Percentiles rank a stretch among this genome's conserved stretches.
Conservation (phyloP, 306 rosid species). For the Myrica gale region DNA sequence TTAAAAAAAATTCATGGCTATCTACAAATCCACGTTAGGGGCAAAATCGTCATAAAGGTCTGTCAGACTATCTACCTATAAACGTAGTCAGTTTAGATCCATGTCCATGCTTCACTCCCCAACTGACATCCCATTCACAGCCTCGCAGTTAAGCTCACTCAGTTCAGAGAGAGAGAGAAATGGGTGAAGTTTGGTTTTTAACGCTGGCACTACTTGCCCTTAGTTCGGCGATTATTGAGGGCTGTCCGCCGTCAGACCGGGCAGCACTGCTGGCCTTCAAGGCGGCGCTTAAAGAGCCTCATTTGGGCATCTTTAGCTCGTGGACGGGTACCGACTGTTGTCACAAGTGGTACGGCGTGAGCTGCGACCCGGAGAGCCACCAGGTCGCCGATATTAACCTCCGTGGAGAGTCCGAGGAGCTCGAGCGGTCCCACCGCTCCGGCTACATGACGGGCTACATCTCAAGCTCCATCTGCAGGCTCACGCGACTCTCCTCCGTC, state of each 20-base stretch:
- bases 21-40: constrained; percentile 41
- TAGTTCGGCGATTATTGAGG: constrained; percentile 32
- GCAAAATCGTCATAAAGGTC: constrained; percentile 43
- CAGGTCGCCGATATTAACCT: constrained; percentile 89
- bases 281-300: constrained; percentile 63
- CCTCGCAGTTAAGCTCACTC: neutral
- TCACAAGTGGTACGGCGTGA: constrained; percentile 75
- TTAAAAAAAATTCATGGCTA: neutral
- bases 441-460: constrained; percentile 87
- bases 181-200: constrained; percentile 26
- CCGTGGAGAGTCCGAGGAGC: constrained; percentile 89
- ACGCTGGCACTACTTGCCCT: constrained; percentile 15
- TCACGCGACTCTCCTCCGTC: constrained; percentile 65
- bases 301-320: constrained; percentile 68
- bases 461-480: constrained; percentile 68
- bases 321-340: constrained; percentile 90
- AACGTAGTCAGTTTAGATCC: constrained; percentile 4
- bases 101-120: constrained; percentile 27
- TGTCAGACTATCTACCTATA: constrained; percentile 14
- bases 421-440: constrained; percentile 49
- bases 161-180: constrained; percentile 13
- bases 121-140: neutral
- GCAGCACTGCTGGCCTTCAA: constrained; percentile 68
- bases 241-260: constrained; percentile 73
- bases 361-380: constrained; percentile 62